phyloP scores from a whole-genome alignment of 768 basidiomycete species.

The Leccinum disarticulatum region DNA sequence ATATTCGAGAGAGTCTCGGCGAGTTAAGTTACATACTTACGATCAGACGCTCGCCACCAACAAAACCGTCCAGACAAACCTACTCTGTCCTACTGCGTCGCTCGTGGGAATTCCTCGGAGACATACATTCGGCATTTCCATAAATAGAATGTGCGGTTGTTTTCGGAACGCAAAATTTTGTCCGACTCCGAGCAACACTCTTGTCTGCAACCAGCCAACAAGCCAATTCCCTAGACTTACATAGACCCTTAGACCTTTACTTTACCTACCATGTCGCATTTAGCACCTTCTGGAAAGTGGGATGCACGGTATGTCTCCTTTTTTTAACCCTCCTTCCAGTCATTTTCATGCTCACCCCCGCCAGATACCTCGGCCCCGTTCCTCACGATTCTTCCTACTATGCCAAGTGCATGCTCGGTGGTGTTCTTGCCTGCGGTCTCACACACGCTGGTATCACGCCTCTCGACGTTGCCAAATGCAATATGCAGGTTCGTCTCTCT shows the following conservation, averaged over 20 bases:
- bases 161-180: conserved; percentile 12
- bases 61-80: too few relatives aligned
- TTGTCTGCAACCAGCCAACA: not conserved
- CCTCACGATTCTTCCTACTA: conserved; percentile 13
- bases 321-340: not conserved
- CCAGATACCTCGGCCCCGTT: conserved; percentile 13
- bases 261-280: conserved; percentile 10
- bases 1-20: too few relatives aligned
- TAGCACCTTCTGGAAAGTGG: conserved; percentile 21
- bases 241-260: conserved; percentile 1
- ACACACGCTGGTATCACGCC: conserved; percentile 11
- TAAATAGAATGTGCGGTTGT: not conserved
- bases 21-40: too few relatives aligned
- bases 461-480: conserved; percentile 11
- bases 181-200: not conserved
- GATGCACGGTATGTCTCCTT: conserved; percentile 7
- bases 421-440: conserved; percentile 8
- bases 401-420: conserved; percentile 13
- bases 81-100: not conserved
- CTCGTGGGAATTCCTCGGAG: not conserved
- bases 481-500: conserved; percentile 8
- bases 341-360: not conserved
- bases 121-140: not conserved
- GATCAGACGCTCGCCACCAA: too few relatives aligned
- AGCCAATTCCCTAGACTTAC: not conserved